Conservation (phyloP, 345 rosid genomes). For the Balakata baccata region DNA sequence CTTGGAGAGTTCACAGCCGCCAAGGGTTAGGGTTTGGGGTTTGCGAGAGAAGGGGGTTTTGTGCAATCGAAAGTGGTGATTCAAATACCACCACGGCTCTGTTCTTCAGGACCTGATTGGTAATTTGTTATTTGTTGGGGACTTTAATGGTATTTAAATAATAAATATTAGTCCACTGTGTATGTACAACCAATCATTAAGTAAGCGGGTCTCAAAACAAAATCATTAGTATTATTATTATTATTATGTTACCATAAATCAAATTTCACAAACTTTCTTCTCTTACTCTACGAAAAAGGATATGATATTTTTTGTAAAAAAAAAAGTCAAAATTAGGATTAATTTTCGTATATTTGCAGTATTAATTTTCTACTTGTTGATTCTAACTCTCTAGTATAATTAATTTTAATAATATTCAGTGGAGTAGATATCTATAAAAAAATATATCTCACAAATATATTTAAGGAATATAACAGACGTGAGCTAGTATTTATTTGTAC, state of each 20-base stretch:
- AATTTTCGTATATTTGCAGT: too few relatives aligned
- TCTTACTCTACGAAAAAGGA: too few relatives aligned
- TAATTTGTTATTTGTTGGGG: background rate
- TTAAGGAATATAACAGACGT: too few relatives aligned
- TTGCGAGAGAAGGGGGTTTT: constrained; percentile 43
- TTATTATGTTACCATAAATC: background rate
- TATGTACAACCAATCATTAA: background rate
- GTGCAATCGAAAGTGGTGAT: constrained; percentile 37
- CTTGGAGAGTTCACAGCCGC: constrained; percentile 19
- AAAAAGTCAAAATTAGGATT: too few relatives aligned
- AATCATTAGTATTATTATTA: background rate
- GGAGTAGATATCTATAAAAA: too few relatives aligned
- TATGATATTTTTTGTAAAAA: too few relatives aligned
- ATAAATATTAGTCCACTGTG: background rate
- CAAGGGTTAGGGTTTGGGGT: constrained; percentile 39
- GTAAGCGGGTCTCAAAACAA: background rate
- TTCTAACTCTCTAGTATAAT: too few relatives aligned
- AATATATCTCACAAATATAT: too few relatives aligned
- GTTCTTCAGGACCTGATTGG: constrained; percentile 1
- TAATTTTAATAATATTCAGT: too few relatives aligned
- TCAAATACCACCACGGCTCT: constrained; percentile 57
- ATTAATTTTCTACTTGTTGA: too few relatives aligned
- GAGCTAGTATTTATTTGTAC: too few relatives aligned
- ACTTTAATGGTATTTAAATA: background rate
- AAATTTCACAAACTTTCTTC: too few relatives aligned